A percentile compares a stretch with the other conserved stretches of the same genome.
Conservation (phyloP, 352 stramenopile species). For the Globisporangium takayamanum region DNA sequence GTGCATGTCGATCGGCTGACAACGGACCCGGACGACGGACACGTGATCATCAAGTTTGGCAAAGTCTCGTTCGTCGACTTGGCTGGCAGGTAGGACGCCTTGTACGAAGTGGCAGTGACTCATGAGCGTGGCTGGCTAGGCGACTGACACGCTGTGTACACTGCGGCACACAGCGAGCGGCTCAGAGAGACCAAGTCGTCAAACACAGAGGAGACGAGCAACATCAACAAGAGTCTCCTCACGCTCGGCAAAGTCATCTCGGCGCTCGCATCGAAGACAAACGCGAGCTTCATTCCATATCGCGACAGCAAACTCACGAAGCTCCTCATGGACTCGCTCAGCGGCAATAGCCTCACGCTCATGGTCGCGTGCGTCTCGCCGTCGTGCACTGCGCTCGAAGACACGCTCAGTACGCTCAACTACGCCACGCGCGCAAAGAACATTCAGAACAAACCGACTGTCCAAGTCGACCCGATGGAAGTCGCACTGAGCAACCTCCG, state of each 20-base stretch:
- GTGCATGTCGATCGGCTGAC: slow-evolving; percentile 61
- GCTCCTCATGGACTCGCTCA: slow-evolving; percentile 79
- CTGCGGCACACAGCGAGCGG: slow-evolving; percentile 32
- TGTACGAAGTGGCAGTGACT: not conserved
- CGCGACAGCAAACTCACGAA: slow-evolving; percentile 85
- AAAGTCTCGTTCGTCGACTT: slow-evolving; percentile 84
- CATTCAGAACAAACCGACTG: slow-evolving; percentile 74
- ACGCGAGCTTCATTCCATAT: slow-evolving; percentile 65
- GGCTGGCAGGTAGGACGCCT: slow-evolving; percentile 30
- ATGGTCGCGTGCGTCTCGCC: slow-evolving; percentile 84
- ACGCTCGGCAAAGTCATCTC: slow-evolving; percentile 85
- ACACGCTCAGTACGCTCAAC: slow-evolving; percentile 81
- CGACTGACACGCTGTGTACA: not conserved
- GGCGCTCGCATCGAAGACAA: slow-evolving; percentile 43
- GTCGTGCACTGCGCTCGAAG: slow-evolving; percentile 43
- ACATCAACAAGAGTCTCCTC: slow-evolving; percentile 81
- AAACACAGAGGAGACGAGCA: slow-evolving; percentile 71
- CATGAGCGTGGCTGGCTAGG: not conserved
- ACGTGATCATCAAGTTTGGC: slow-evolving; percentile 50
- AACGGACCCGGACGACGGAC: slow-evolving; percentile 35
- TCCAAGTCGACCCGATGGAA: slow-evolving; percentile 64
- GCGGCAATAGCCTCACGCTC: slow-evolving; percentile 72
- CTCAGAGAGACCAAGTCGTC: slow-evolving; percentile 68
- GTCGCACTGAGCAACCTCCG: slow-evolving; percentile 51
- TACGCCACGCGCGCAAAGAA: slow-evolving; percentile 82